phyloP scores from a whole-genome alignment of 2,329 filamentous ascomycete genomes.

The Scopulariopsis brevicaulis region DNA sequence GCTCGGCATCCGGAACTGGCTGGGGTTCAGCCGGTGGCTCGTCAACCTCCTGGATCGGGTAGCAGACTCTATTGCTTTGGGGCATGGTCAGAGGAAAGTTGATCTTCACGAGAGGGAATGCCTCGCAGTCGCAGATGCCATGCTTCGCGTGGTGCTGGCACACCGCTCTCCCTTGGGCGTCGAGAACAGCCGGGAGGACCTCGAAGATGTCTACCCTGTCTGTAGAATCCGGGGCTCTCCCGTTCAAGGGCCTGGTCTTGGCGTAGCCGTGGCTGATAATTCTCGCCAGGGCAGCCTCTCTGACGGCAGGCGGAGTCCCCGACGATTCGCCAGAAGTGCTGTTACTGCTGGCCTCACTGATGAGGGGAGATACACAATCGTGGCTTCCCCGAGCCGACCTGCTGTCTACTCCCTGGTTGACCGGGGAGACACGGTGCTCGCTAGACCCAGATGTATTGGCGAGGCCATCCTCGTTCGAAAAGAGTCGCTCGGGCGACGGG shows the following conservation, averaged over 20 bases:
- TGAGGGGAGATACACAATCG: neutral
- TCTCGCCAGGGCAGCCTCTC: neutral
- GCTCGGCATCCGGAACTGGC: neutral
- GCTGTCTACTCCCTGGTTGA: neutral
- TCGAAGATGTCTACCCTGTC: slow-evolving; percentile 1
- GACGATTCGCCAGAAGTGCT: neutral
- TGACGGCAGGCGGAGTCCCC: neutral
- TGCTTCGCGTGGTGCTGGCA: neutral
- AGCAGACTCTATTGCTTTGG: slow-evolving; percentile 2
- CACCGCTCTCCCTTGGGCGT: neutral
- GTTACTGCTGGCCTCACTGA: neutral
- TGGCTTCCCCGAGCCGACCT: neutral
- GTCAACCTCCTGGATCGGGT: slow-evolving; percentile 3
- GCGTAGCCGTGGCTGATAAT: slow-evolving; percentile 3
- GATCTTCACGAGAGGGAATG: slow-evolving; percentile 1
- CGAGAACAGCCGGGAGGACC: neutral
- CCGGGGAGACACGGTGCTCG: neutral
- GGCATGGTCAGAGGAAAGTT: neutral
- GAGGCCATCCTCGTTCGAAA: neutral
- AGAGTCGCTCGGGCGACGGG: neutral
- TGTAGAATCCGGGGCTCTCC: neutral
- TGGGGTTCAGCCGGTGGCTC: neutral
- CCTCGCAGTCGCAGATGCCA: neutral
- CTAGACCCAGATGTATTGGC: neutral
- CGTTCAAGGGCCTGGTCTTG: neutral